Evolutionary conservation across 441 rosid genomes (phyloP), one percentile per base, ranked within the genome.

Genomic region (Euphorbia celastroides): DNA sequence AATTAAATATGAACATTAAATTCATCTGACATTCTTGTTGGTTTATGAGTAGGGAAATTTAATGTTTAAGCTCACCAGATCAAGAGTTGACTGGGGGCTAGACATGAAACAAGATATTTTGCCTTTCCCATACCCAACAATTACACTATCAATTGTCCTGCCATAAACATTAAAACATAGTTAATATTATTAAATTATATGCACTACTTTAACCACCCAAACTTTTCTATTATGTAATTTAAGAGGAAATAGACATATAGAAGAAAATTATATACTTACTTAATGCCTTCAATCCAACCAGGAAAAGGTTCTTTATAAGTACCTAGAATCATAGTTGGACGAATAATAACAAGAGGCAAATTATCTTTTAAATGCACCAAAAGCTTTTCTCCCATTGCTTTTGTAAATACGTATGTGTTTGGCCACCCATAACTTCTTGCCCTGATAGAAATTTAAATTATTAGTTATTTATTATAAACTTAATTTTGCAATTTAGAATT

Each of bases 121-220:
- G 41, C 97, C 98, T 75, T 78, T 88, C 0, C 82, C 97, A 61
- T 82, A 92, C 23, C 86, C 86, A 67, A 74, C 79, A 20, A 84
- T 82, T 17, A 92, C 57, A 69, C 97, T 84, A 64, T 93, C 98
- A 70, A 93, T 73, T n/a, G 98, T 93, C 73, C 98, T 92, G 86
- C 51, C 46, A 30, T 54, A 12, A 1, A 0, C 2, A 41, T 42
- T 14, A 1, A 19, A 9, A 2, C 22, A 0, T 11, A 16, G 2
- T 13, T 42, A 44, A 12, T 27, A 11, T 55, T 14, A 55, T 41
- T 5, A 14, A 46, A 20, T 46, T 46, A 46, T n/a, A 2, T 46
- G 17, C 19, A 46, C 13, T 46, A 46, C 17, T 46, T 2, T 14
- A 46, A 46, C 52, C n/a, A 46, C 52, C 44, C 44, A 41, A 41